Conservation (phyloP, 73 alveolate species). For the Stentor roeselii region DNA sequence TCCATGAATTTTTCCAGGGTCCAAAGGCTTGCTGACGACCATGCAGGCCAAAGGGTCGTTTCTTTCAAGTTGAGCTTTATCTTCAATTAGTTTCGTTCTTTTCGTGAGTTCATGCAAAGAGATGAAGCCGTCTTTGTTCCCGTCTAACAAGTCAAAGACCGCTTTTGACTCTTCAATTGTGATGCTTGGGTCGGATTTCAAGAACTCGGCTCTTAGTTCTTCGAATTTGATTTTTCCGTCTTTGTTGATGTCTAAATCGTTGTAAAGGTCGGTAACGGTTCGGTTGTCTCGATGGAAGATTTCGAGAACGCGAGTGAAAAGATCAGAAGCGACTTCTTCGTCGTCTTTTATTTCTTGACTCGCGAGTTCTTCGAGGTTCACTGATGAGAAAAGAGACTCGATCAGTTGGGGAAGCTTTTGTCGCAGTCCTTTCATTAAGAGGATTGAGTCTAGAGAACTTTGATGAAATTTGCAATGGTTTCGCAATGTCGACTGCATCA, state of each 20-base stretch:
- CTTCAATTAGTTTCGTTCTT: neutral
- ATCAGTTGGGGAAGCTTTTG: neutral
- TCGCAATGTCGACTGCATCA: neutral
- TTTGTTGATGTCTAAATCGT: neutral
- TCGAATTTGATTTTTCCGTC: neutral
- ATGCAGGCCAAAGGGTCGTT: neutral
- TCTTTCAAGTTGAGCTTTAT: neutral
- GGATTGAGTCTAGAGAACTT: neutral
- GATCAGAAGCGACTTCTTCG: neutral
- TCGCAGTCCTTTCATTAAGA: neutral
- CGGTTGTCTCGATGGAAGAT: neutral
- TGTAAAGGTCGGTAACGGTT: neutral
- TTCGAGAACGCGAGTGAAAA: neutral
- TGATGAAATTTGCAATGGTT: neutral
- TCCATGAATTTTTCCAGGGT: neutral
- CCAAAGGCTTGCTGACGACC: neutral
- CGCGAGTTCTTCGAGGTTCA: neutral
- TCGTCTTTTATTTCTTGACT: neutral
- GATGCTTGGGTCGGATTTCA: neutral
- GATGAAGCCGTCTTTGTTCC: neutral
- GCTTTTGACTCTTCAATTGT: constrained; percentile 6
- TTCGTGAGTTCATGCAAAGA: neutral
- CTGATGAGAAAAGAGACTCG: neutral
- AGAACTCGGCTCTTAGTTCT: neutral
- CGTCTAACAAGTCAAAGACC: neutral